A percentile compares a stretch with the other conserved stretches of the same genome.
Evolutionary conservation across 495 filamentous ascomycete species (phyloP).

Genomic region (Talaromyces adpressus): DNA sequence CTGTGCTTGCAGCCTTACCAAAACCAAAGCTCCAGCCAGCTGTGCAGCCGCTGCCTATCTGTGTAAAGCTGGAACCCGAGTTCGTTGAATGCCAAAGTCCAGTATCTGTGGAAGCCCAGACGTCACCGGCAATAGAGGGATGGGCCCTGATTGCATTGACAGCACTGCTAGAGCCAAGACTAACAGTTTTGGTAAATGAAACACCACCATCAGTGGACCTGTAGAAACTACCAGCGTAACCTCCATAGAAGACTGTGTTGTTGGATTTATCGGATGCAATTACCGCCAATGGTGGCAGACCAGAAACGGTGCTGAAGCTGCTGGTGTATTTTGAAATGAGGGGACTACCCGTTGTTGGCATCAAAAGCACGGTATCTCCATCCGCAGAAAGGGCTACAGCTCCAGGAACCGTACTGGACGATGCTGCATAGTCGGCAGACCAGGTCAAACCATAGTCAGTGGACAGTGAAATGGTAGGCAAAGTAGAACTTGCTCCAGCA

Average conservation of each 20-base stretch:
- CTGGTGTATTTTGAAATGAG: slow-evolving; percentile 23
- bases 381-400: slow-evolving; percentile 45
- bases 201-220: slow-evolving; percentile 35
- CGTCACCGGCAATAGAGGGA: slow-evolving; percentile 40
- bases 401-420: slow-evolving; percentile 32
- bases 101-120: slow-evolving; percentile 45
- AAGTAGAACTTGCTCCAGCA: slow-evolving; percentile 33
- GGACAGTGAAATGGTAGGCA: slow-evolving; percentile 14
- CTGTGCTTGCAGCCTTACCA: slow-evolving; percentile 18
- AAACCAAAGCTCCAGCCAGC: slow-evolving; percentile 40
- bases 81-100: slow-evolving; percentile 47
- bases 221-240: slow-evolving; percentile 36
- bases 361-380: slow-evolving; percentile 46
- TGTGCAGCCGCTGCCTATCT: slow-evolving; percentile 22
- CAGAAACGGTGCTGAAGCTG: slow-evolving; percentile 35
- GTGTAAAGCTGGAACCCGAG: slow-evolving; percentile 39
- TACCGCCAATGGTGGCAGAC: slow-evolving; percentile 35
- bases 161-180: slow-evolving; percentile 22
- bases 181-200: slow-evolving; percentile 30
- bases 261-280: slow-evolving; percentile 48
- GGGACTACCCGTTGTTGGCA: slow-evolving; percentile 15
- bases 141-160: slow-evolving; percentile 43
- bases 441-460: slow-evolving; percentile 30
- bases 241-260: slow-evolving; percentile 46
- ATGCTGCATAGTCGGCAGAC: slow-evolving; percentile 38